phyloP scores from a whole-genome alignment of 1,284 basidiomycete genomes.

The Cronartium quercuum region DNA sequence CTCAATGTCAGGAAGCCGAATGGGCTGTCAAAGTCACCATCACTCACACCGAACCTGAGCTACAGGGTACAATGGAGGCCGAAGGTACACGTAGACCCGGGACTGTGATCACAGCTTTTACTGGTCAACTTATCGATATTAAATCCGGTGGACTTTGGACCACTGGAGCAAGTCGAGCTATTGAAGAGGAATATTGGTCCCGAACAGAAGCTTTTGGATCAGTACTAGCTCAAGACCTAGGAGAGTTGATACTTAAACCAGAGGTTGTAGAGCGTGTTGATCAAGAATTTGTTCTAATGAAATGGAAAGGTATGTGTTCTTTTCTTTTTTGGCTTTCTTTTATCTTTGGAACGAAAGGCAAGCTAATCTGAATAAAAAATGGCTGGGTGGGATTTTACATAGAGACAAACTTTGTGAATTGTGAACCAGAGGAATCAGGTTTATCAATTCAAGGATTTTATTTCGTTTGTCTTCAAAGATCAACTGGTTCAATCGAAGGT shows the following conservation, averaged over 20 bases:
- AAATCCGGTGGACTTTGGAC: not conserved
- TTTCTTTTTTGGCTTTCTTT: not conserved
- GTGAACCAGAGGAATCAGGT: conserved; percentile 27
- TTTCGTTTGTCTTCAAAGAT: conserved; percentile 17
- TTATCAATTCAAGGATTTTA: conserved; percentile 31
- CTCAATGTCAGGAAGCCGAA: not conserved
- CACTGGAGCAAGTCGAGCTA: not conserved
- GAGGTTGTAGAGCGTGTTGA: not conserved
- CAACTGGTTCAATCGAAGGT: conserved; percentile 27
- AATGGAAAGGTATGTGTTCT: conserved; percentile 22
- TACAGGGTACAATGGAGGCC: conserved; percentile 11
- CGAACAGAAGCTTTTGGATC: conserved; percentile 23
- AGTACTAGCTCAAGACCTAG: too few relatives aligned
- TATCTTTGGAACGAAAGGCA: too few relatives aligned
- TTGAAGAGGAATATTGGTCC: conserved; percentile 11
- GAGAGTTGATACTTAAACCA: too few relatives aligned
- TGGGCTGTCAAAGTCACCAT: conserved; percentile 16
- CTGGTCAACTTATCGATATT: conserved; percentile 17
- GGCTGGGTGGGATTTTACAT: not conserved
- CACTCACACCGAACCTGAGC: not conserved
- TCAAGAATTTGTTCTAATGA: conserved; percentile 22
- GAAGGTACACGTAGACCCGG: not conserved
- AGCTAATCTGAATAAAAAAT: not conserved
- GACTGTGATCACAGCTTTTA: conserved; percentile 6
- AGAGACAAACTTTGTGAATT: conserved; percentile 29